Percentiles rank a stretch among this genome's conserved stretches.
These are phyloP conservation scores for Didymella pomorum DNA, from an alignment of 2,329 filamentous ascomycete species.

Conservation along the genomic window DNA sequence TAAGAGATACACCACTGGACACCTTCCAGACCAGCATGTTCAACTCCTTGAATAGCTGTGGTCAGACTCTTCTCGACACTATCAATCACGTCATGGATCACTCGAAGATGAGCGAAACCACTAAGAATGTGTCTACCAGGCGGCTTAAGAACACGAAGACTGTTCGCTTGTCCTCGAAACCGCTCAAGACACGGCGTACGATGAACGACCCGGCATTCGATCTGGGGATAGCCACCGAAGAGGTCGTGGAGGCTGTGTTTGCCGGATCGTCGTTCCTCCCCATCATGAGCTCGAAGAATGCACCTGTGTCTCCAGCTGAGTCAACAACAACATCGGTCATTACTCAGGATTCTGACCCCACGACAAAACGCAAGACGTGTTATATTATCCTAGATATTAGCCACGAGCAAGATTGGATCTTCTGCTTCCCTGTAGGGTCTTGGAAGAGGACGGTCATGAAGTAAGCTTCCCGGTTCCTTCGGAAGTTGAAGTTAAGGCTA, in stretches of 20 bases:
- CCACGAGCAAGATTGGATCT: constrained; percentile 51
- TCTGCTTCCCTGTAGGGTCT: constrained; percentile 50
- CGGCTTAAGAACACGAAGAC: constrained; percentile 40
- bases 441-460: constrained; percentile 50
- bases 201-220: constrained; percentile 31
- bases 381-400: constrained; percentile 41
- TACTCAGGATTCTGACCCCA: background rate
- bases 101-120: constrained; percentile 36
- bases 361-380: constrained; percentile 28
- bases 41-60: constrained; percentile 54
- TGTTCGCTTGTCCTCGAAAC: constrained; percentile 42
- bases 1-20: constrained; percentile 55
- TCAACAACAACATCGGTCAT: constrained; percentile 3
- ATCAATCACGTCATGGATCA: constrained; percentile 47
- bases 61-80: constrained; percentile 59
- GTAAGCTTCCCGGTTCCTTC: background rate
- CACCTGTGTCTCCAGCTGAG: constrained; percentile 16
- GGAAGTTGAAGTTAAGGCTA: background rate
- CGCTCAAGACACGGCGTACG: constrained; percentile 33
- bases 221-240: constrained; percentile 30
- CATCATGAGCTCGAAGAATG: constrained; percentile 21
- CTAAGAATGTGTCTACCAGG: constrained; percentile 50
- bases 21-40: constrained; percentile 57
- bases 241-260: constrained; percentile 38
- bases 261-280: constrained; percentile 46